A percentile compares a stretch with the other conserved stretches of the same genome.
These are phyloP conservation scores for Botrytis fragariae DNA, from an alignment of 2,329 filamentous ascomycete genomes.

Conservation along the genomic window DNA sequence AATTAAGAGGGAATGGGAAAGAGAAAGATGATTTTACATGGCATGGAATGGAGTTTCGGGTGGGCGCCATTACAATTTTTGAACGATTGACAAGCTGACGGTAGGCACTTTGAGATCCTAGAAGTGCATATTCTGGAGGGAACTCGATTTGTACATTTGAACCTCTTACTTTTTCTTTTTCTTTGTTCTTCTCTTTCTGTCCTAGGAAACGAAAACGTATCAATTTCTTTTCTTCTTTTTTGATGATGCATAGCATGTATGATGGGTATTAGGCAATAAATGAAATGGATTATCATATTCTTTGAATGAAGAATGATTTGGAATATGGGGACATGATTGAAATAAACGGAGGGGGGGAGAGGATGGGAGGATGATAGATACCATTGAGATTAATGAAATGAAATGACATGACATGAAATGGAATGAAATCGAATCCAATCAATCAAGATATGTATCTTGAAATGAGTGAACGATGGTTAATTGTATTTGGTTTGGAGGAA, in stretches of 20 bases:
- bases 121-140: not conserved
- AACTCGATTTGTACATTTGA: conserved; percentile 1
- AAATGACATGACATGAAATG: not conserved
- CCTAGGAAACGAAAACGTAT: not conserved
- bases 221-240: not conserved
- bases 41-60: conserved; percentile 2
- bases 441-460: not conserved
- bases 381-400: not conserved
- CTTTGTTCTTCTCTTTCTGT: not conserved
- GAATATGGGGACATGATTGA: not conserved
- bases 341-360: not conserved
- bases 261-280: not conserved
- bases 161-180: not conserved
- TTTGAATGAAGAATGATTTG: not conserved
- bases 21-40: not conserved
- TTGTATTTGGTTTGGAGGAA: not conserved
- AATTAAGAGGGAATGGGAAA: not conserved
- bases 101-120: not conserved
- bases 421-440: not conserved
- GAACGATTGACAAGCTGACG: not conserved
- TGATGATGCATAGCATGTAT: conserved; percentile 2
- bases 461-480: not conserved
- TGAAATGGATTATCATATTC: not conserved
- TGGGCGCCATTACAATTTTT: not conserved
- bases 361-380: not conserved